Evolutionary conservation across 495 filamentous ascomycete genomes (phyloP).

Genomic region (Penicillium simplicissimum): DNA sequence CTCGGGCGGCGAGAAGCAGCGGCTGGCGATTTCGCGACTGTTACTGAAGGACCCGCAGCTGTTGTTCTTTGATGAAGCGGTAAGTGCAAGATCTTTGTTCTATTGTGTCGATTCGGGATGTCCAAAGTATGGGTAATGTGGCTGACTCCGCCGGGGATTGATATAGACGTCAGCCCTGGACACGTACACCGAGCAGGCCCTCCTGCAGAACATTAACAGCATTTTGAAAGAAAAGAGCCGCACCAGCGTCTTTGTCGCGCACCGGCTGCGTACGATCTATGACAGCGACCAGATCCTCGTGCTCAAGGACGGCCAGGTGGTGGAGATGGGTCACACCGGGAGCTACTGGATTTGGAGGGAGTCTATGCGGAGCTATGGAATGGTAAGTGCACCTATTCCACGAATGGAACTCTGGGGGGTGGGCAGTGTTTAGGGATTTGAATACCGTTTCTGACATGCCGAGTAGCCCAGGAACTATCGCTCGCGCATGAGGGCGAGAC

Average conservation of each 20-base stretch:
- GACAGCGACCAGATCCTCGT: conserved; percentile 96
- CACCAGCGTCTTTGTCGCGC: conserved; percentile 93
- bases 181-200: conserved; percentile 90
- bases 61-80: conserved; percentile 95
- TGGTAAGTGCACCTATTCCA: conserved; percentile 51
- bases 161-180: conserved; percentile 83
- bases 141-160: not conserved
- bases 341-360: conserved; percentile 76
- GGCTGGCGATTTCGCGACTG: conserved; percentile 81
- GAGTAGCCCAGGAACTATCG: conserved; percentile 49
- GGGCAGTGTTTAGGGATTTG: not conserved
- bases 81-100: conserved; percentile 36
- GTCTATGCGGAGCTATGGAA: conserved; percentile 92
- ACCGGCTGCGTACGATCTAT: conserved; percentile 87
- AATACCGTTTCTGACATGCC: not conserved
- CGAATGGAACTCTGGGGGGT: not conserved
- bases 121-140: not conserved
- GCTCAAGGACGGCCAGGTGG: conserved; percentile 76
- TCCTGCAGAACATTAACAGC: conserved; percentile 91
- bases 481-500: conserved; percentile 39
- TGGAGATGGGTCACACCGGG: conserved; percentile 79
- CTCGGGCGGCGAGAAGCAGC: conserved; percentile 95
- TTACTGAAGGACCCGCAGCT: conserved; percentile 90
- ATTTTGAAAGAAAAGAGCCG: conserved; percentile 85
- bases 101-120: not conserved